A percentile compares a stretch with the other conserved stretches of the same genome.
Evolutionary conservation across 768 basidiomycete genomes (phyloP).

Genomic region (Tephrocybe sp.): DNA sequence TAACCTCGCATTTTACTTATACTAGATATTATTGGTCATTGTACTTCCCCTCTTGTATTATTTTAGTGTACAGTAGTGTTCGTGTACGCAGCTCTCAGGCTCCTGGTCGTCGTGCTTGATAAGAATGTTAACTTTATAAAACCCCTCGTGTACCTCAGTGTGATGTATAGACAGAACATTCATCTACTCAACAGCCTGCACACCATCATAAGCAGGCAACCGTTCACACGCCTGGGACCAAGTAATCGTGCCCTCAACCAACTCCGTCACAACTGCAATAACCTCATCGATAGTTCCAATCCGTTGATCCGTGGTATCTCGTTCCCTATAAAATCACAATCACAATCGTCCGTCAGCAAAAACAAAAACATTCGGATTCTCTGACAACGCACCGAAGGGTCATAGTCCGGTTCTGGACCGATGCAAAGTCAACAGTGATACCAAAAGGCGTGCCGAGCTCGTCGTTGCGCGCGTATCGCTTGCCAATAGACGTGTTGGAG

Average conservation of each 20-base stretch:
- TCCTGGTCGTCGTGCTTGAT: no score
- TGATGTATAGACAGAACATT: background rate
- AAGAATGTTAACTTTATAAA: background rate
- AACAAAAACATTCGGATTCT: no score
- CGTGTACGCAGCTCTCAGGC: no score
- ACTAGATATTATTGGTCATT: no score
- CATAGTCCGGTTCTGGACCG: conserved; percentile 88
- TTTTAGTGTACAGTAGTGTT: no score
- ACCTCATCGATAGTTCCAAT: conserved; percentile 92
- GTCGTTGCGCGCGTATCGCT: conserved; percentile 96
- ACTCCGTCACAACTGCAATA: conserved; percentile 71
- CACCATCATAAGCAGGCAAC: conserved; percentile 81
- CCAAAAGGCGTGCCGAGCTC: conserved; percentile 98
- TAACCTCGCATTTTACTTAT: no score
- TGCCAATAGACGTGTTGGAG: conserved; percentile 92
- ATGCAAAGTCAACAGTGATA: conserved; percentile 93
- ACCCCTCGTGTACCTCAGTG: background rate
- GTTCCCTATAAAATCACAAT: conserved; percentile 56
- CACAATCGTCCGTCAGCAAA: background rate
- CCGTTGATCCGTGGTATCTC: conserved; percentile 90
- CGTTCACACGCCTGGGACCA: conserved; percentile 76
- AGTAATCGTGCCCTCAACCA: conserved; percentile 70
- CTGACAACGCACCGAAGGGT: conserved; percentile 74
- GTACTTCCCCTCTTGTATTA: no score
- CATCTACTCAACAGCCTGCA: conserved; percentile 71